Base-by-base conservation (phyloP, 2,329 filamentous ascomycete species). In the Neopestalotiopsis rosae region DNA sequence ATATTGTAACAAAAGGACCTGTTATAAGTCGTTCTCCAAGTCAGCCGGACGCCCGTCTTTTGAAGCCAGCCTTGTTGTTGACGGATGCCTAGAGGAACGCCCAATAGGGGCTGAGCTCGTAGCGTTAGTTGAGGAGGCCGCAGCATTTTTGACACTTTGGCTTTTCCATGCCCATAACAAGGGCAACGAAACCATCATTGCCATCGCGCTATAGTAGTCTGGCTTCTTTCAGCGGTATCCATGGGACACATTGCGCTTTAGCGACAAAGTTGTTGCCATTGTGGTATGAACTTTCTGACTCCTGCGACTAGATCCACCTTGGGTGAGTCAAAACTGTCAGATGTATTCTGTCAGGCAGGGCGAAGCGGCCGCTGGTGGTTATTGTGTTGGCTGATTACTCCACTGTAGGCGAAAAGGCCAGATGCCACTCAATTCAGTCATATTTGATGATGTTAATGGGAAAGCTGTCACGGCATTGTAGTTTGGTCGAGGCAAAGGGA, bases 51-150 rank as follows among this genome's bases (percentile, higher is more conserved):
- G 20, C 20, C 28, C 14, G 63, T 28, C 49, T 66, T 66, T n/a
- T 40, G 13, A 32, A 20, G 10, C 17, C 20, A 24, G 45, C 20
- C 7, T 7, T 34, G 24, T 7, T 34, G 24, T 57, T 6, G 63
- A 57, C 52, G 63, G 63, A 38, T 66, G 63, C 63, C 63, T 66
- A 57, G 32, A 32, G 45, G n/a, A 13, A 32, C 13, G 63, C 28
- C 63, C 63, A 66, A 66, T 57, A n/a, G 24, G 49, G 42, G 63
- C 62, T 65, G 62, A 65, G 62, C 40, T 49, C 30, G 62, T 40
- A 42, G 62, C 30, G 38, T 17, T 28, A 30, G 1, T 38, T 1
- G 6, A 38, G 52, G 7, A 20, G 38, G 7, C 30, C 62, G 62
- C 38, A 34, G 24, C 38, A 65, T 42, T 40, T 17, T 28, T n/a